phyloP scores from a whole-genome alignment of 2,329 filamentous ascomycete species.

The Lachnellula occidentalis region DNA sequence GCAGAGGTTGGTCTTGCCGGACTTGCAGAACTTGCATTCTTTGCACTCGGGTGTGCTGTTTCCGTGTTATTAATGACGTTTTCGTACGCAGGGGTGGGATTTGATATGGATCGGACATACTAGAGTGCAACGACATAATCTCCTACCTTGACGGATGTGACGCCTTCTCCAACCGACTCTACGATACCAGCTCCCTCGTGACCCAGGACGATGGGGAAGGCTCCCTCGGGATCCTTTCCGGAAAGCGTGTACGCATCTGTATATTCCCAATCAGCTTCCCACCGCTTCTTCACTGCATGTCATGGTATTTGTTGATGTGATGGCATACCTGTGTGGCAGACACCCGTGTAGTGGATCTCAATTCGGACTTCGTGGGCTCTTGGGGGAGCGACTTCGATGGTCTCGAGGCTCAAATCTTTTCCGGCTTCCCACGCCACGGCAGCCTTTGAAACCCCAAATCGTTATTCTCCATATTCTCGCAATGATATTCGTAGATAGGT shows the following conservation, averaged over 20 bases:
- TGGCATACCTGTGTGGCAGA: conserved; percentile 85
- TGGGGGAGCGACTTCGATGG: conserved; percentile 85
- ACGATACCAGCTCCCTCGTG: conserved; percentile 90
- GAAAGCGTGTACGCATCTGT: conserved; percentile 88
- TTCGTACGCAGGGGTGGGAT: neutral
- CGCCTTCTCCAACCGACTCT: conserved; percentile 89
- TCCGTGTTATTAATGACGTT: conserved; percentile 1
- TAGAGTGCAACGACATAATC: conserved; percentile 90
- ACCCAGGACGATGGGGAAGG: conserved; percentile 82
- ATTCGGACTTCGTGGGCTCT: conserved; percentile 94
- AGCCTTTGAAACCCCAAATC: conserved; percentile 46
- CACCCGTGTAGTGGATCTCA: conserved; percentile 94
- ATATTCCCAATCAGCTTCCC: conserved; percentile 7
- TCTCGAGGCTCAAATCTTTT: conserved; percentile 82
- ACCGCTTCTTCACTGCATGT: neutral
- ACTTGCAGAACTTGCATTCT: conserved; percentile 99
- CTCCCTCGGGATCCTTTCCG: conserved; percentile 95
- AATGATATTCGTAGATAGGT: neutral
- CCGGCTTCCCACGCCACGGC: conserved; percentile 97
- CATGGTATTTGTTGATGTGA: neutral
- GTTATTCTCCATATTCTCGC: conserved; percentile 7
- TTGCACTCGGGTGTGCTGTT: conserved; percentile 87
- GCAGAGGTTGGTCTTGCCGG: conserved; percentile 98
- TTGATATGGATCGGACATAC: conserved; percentile 42
- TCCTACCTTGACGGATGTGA: conserved; percentile 88